Evolutionary conservation across 83 land plant genomes (phyloP).

Genomic region (Picea engelmannii): DNA sequence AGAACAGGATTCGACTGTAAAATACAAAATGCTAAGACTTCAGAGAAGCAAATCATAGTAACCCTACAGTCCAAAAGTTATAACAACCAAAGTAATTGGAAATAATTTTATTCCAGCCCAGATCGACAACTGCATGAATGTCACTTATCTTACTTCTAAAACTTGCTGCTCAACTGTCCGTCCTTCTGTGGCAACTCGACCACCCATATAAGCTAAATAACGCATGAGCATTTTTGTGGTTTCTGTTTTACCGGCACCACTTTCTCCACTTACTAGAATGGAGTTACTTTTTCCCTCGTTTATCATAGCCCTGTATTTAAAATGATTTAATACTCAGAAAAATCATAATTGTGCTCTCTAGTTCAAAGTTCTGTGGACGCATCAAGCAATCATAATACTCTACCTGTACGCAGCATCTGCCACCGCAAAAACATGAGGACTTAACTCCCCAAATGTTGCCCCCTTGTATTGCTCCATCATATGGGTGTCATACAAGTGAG

Average conservation of each 20-base stretch:
- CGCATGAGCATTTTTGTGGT: conserved; percentile 91
- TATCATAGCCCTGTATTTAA: conserved; percentile 56
- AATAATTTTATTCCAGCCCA: background rate
- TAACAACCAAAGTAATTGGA: background rate
- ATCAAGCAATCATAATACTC: background rate
- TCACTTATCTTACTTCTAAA: conserved; percentile 63
- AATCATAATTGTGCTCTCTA: background rate
- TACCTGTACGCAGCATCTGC: conserved; percentile 81
- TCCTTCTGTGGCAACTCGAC: conserved; percentile 69
- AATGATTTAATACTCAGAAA: background rate
- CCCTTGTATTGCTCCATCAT: conserved; percentile 92
- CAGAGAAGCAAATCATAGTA: background rate
- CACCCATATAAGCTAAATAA: conserved; percentile 88
- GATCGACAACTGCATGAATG: background rate
- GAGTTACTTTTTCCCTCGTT: conserved; percentile 70
- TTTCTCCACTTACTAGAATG: conserved; percentile 76
- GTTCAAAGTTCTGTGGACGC: background rate
- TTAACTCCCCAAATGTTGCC: conserved; percentile 71
- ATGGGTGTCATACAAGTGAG: conserved; percentile 79
- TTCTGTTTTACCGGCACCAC: conserved; percentile 83
- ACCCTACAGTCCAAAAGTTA: background rate
- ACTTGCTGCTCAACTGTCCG: conserved; percentile 92
- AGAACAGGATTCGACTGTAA: conserved; percentile 93
- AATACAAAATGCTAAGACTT: background rate
- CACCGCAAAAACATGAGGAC: conserved; percentile 84